Evolutionary conservation across 2,329 filamentous ascomycete genomes (phyloP).

Genomic region (Allantophomopsis cytisporea): DNA sequence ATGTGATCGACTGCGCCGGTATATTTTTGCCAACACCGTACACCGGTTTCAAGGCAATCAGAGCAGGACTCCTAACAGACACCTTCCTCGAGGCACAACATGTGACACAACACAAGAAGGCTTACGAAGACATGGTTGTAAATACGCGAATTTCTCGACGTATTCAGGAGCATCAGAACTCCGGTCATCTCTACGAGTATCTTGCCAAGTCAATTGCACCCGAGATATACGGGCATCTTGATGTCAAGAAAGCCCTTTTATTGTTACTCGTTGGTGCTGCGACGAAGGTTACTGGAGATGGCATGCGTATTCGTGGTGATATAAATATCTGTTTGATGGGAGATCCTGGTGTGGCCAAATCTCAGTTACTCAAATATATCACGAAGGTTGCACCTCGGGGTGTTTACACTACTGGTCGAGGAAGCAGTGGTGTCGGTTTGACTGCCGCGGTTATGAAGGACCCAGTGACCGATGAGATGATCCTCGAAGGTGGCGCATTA

Average conservation of each 20-base stretch:
- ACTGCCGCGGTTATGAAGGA: conserved; percentile 73
- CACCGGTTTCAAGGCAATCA: conserved; percentile 97
- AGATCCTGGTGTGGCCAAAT: conserved; percentile 98
- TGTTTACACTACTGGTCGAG: conserved; percentile 72
- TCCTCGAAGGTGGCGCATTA: conserved; percentile 67
- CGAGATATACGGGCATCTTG: conserved; percentile 90
- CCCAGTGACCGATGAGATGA: conserved; percentile 66
- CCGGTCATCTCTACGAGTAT: conserved; percentile 90
- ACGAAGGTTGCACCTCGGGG: conserved; percentile 89
- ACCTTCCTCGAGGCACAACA: conserved; percentile 94
- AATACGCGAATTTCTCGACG: conserved; percentile 68
- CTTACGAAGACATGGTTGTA: conserved; percentile 83
- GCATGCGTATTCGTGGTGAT: conserved; percentile 97
- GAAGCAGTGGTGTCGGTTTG: conserved; percentile 68
- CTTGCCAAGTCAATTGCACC: conserved; percentile 92
- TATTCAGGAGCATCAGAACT: conserved; percentile 74
- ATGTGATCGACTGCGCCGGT: conserved; percentile 85
- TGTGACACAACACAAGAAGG: conserved; percentile 93
- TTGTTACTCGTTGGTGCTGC: conserved; percentile 91
- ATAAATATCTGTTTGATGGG: conserved; percentile 99
- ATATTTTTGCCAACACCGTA: conserved; percentile 97
- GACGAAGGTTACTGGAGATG: conserved; percentile 91
- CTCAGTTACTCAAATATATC: conserved; percentile 95
- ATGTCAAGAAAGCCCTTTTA: conserved; percentile 97
- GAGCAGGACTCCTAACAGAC: conserved; percentile 88